Percentiles rank a stretch among this genome's conserved stretches.
Conservation (phyloP, 179 eudicot genomes). For the Beta corolliflora region DNA sequence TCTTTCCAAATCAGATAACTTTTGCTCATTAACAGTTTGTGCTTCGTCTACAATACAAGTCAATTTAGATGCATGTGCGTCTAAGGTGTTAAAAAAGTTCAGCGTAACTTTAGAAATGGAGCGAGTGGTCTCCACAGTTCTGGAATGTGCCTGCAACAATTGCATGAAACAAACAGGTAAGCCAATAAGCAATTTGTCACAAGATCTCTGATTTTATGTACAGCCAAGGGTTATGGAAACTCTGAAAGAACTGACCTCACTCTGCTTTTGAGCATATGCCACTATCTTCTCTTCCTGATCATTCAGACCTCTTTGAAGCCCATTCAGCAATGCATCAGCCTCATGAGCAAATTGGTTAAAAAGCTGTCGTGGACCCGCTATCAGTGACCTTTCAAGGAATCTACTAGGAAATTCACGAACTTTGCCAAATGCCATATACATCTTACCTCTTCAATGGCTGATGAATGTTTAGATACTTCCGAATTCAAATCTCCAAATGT, state of each 20-base stretch:
- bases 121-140: slow-evolving; percentile 68
- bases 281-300: slow-evolving; percentile 70
- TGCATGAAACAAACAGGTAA: slow-evolving; percentile 6
- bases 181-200: not conserved
- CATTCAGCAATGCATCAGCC: slow-evolving; percentile 72
- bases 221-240: not conserved
- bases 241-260: slow-evolving; percentile 51
- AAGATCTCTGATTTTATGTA: not conserved
- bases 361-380: slow-evolving; percentile 47
- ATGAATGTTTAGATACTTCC: slow-evolving; percentile 81
- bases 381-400: slow-evolving; percentile 15
- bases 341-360: slow-evolving; percentile 72
- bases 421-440: not conserved
- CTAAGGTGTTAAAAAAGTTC: slow-evolving; percentile 64
- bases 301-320: slow-evolving; percentile 71
- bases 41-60: slow-evolving; percentile 68
- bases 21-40: slow-evolving; percentile 63
- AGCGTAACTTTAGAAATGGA: slow-evolving; percentile 68
- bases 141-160: slow-evolving; percentile 68
- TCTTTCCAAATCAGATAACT: slow-evolving; percentile 70
- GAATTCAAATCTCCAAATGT: slow-evolving; percentile 63
- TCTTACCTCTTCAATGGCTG: slow-evolving; percentile 67
- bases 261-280: slow-evolving; percentile 71
- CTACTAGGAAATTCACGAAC: not conserved
- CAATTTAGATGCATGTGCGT: slow-evolving; percentile 68